Evolutionary conservation across 345 rosid species (phyloP).

Genomic region (Eutrema yunnanense): DNA sequence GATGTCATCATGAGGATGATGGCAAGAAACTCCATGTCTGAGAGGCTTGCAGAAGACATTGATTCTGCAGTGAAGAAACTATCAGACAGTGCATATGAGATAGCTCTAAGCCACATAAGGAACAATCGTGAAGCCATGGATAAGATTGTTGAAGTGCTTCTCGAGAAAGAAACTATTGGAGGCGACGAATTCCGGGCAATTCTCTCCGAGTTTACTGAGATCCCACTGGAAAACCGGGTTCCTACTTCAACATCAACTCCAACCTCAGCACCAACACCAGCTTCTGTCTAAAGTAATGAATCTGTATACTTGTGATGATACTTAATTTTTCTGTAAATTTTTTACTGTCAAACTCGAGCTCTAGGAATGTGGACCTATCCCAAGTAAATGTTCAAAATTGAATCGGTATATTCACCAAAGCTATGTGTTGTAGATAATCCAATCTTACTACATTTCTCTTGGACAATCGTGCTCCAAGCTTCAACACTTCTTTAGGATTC

Average conservation of each 20-base stretch:
- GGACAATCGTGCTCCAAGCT: not conserved
- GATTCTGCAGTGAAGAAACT: conserved; percentile 71
- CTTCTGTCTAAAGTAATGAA: conserved; percentile 28
- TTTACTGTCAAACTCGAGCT: conserved; percentile 4
- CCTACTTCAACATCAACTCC: conserved; percentile 39
- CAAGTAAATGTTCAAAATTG: conserved; percentile 16
- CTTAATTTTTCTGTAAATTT: conserved; percentile 22
- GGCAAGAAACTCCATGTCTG: conserved; percentile 99
- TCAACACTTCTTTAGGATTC: not conserved
- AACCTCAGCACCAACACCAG: conserved; percentile 45
- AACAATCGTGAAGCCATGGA: conserved; percentile 96
- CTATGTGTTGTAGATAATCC: not conserved
- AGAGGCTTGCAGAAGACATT: conserved; percentile 91
- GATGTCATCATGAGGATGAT: conserved; percentile 99
- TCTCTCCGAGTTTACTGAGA: conserved; percentile 84
- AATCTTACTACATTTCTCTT: not conserved
- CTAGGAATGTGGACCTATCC: conserved; percentile 6
- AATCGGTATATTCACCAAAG: conserved; percentile 5
- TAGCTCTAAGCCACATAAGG: conserved; percentile 72
- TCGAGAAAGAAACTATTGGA: conserved; percentile 83
- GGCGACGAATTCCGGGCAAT: conserved; percentile 96
- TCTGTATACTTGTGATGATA: conserved; percentile 19
- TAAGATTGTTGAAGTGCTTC: conserved; percentile 87
- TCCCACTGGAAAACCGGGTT: conserved; percentile 75
- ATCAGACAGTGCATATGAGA: conserved; percentile 78